Evolutionary conservation across 805 yeast genomes (phyloP).

Genomic region (Pichia phayaonensis): DNA sequence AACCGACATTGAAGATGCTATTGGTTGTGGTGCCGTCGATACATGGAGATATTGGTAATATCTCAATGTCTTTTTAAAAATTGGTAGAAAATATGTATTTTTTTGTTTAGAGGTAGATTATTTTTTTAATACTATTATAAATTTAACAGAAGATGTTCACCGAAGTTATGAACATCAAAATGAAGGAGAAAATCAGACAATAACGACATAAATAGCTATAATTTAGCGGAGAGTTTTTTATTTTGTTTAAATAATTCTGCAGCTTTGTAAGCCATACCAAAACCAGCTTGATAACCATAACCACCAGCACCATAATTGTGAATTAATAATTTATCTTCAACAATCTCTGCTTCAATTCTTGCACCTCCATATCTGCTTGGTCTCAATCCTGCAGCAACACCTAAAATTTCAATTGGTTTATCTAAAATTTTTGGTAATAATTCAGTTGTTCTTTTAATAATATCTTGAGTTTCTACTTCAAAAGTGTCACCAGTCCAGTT

Average conservation of each 20-base stretch:
- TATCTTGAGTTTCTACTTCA: conserved; percentile 49
- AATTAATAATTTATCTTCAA: conserved; percentile 34
- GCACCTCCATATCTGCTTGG: conserved; percentile 73
- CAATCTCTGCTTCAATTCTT: conserved; percentile 50
- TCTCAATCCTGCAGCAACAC: conserved; percentile 65
- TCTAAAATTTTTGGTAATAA: conserved; percentile 42
- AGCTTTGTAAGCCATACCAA: conserved; percentile 47
- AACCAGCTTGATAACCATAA: conserved; percentile 58
- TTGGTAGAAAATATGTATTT: not conserved
- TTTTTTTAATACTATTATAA: not conserved
- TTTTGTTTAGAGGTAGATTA: not conserved
- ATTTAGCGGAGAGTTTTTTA: conserved; percentile 3
- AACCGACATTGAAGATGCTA: conserved; percentile 38
- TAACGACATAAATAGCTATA: not conserved
- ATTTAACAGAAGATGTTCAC: no score
- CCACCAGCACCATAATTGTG: conserved; percentile 71
- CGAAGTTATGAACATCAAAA: not conserved
- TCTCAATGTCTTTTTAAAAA: not conserved
- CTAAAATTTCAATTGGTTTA: conserved; percentile 40
- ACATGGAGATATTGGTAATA: conserved; percentile 59
- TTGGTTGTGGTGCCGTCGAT: conserved; percentile 36
- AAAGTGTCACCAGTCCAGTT: conserved; percentile 55
- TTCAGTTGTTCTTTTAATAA: conserved; percentile 47
- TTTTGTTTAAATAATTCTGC: conserved; percentile 25
- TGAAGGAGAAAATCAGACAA: not conserved